Conservation (phyloP, 805 yeast genomes). For the Saccharomycopsis sp. region DNA sequence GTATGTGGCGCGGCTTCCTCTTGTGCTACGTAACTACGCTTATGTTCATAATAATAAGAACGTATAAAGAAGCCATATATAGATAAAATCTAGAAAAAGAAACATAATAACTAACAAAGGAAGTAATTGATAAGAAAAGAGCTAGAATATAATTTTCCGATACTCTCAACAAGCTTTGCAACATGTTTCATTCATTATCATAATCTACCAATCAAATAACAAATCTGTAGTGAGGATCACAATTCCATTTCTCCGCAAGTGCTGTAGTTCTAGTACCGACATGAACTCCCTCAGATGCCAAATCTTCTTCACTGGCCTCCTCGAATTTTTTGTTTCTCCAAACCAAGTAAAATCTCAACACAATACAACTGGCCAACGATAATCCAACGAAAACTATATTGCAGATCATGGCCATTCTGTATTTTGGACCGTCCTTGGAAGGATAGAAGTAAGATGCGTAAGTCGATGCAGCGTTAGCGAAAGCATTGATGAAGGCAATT, state of each 20-base stretch:
- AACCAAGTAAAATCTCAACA: constrained; percentile 35
- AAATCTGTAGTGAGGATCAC: constrained; percentile 16
- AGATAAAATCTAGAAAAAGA: too few species aligned
- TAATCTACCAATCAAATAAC: not conserved
- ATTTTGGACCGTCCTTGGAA: constrained; percentile 38
- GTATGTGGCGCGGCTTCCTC: too few species aligned
- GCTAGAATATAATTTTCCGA: too few species aligned
- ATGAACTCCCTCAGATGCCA: constrained; percentile 15
- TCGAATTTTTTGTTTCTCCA: constrained; percentile 17
- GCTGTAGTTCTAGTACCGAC: constrained; percentile 10
- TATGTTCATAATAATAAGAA: too few species aligned
- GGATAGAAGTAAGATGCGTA: constrained; percentile 52
- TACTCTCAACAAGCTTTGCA: not conserved
- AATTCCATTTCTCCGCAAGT: constrained; percentile 9
- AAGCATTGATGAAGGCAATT: constrained; percentile 49
- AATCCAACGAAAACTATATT: constrained; percentile 41
- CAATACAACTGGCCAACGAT: constrained; percentile 35
- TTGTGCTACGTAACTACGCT: too few species aligned
- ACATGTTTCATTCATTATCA: not conserved
- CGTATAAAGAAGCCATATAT: too few species aligned
- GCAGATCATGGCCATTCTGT: constrained; percentile 40
- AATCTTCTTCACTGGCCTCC: constrained; percentile 15
- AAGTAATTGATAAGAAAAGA: too few species aligned
- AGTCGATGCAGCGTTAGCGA: constrained; percentile 49
- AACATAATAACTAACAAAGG: too few species aligned